Conservation (phyloP, 2,329 filamentous ascomycete genomes). For the Exophiala calicioides region DNA sequence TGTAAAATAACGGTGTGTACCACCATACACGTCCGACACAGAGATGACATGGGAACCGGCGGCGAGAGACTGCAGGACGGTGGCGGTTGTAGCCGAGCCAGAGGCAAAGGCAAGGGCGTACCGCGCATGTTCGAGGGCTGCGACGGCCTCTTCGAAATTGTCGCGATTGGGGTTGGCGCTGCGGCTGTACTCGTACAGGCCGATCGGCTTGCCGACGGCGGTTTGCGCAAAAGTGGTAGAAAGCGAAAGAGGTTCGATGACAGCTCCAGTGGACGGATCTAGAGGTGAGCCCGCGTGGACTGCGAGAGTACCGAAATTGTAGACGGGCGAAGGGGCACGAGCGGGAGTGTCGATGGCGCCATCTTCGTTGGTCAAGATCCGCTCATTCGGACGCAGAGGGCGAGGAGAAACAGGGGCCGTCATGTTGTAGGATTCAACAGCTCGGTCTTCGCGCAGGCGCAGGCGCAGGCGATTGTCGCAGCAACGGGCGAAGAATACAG, state of each 20-base stretch:
- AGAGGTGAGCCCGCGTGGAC: slow-evolving; percentile 92
- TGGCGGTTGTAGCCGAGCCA: slow-evolving; percentile 89
- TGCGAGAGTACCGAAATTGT: slow-evolving; percentile 87
- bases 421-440: too few species aligned
- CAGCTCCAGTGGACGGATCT: slow-evolving; percentile 87
- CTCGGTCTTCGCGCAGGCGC: too few species aligned
- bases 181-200: slow-evolving; percentile 88
- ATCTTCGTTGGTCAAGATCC: slow-evolving; percentile 40
- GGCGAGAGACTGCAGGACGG: slow-evolving; percentile 88
- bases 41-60: slow-evolving; percentile 91
- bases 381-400: slow-evolving; percentile 28
- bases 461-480: too few species aligned
- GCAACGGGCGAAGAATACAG: too few species aligned
- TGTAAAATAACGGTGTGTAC: slow-evolving; percentile 98
- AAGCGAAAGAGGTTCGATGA: slow-evolving; percentile 94
- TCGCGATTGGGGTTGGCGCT: slow-evolving; percentile 92
- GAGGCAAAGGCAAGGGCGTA: slow-evolving; percentile 93
- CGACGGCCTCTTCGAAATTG: slow-evolving; percentile 90
- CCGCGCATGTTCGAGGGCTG: slow-evolving; percentile 87
- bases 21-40: slow-evolving; percentile 96
- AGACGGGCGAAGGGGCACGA: slow-evolving; percentile 69
- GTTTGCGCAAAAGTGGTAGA: slow-evolving; percentile 96
- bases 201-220: slow-evolving; percentile 81
- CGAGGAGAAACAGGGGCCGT: slow-evolving; percentile 25
- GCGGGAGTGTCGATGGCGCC: slow-evolving; percentile 72